Conservation (phyloP, 257 asterid species). For the Gynochthodes officinalis region DNA sequence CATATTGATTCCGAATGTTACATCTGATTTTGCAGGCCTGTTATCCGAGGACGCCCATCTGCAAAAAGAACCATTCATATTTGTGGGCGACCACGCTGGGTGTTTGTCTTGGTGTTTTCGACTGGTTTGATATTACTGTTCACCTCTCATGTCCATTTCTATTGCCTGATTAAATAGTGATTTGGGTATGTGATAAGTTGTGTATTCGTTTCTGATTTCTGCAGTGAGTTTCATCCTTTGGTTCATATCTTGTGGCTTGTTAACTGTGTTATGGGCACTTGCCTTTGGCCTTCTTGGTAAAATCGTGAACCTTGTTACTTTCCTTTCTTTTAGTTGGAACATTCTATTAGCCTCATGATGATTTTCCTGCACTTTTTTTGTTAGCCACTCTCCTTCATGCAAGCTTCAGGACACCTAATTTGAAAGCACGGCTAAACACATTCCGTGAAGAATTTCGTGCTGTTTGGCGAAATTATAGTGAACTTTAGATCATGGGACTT, state of each 20-base stretch:
- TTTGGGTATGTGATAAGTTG: neutral
- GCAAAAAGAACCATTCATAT: conserved; percentile 70
- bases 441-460: conserved; percentile 97
- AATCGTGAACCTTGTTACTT: neutral
- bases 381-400: conserved; percentile 81
- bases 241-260: conserved; percentile 78
- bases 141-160: neutral
- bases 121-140: conserved; percentile 33
- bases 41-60: conserved; percentile 97
- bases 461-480: conserved; percentile 95
- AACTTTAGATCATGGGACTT: conserved; percentile 35
- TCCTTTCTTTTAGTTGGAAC: conserved; percentile 6
- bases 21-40: conserved; percentile 61
- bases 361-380: conserved; percentile 21
- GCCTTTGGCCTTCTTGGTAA: conserved; percentile 79
- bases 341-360: neutral
- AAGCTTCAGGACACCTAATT: conserved; percentile 93
- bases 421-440: conserved; percentile 94
- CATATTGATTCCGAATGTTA: conserved; percentile 9
- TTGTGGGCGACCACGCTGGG: conserved; percentile 96
- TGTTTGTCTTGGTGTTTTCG: conserved; percentile 63
- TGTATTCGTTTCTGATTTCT: conserved; percentile 9
- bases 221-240: conserved; percentile 81
- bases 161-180: neutral
- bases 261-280: conserved; percentile 61